phyloP scores from a whole-genome alignment of 768 basidiomycete genomes.

The Leccinum longicurvipes region DNA sequence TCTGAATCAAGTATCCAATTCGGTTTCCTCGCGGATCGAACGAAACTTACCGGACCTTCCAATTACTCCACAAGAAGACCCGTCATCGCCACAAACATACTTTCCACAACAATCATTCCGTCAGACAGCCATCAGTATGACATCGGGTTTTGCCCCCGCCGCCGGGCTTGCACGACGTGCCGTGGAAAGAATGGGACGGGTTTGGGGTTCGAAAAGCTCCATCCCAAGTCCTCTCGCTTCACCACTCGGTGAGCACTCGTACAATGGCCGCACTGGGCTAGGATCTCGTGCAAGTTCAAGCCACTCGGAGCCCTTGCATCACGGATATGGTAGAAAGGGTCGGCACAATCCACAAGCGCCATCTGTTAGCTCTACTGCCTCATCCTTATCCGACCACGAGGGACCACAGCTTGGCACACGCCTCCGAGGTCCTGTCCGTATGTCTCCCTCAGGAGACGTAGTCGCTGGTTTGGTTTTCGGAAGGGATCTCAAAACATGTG shows the following conservation, averaged over 20 bases:
- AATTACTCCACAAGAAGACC: constrained; percentile 13
- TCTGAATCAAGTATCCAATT: constrained; percentile 23
- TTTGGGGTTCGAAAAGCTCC: constrained; percentile 46
- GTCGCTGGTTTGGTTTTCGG: constrained; percentile 65
- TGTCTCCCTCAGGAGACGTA: constrained; percentile 31
- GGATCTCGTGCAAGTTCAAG: constrained; percentile 41
- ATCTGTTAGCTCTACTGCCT: constrained; percentile 51
- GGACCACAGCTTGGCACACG: constrained; percentile 53
- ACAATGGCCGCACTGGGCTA: constrained; percentile 32
- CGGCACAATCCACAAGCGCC: constrained; percentile 58
- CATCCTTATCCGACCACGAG: constrained; percentile 49
- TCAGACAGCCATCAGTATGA: constrained; percentile 73
- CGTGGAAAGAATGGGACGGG: constrained; percentile 72
- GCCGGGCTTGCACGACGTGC: constrained; percentile 75
- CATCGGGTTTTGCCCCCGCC: constrained; percentile 62
- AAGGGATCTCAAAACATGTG: constrained; percentile 51
- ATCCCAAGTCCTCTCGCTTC: constrained; percentile 43
- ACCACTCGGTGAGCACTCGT: constrained; percentile 41
- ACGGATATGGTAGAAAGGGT: constrained; percentile 33
- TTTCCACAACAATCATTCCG: constrained; percentile 39
- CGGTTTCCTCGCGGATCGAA: constrained; percentile 26
- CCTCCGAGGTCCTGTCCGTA: constrained; percentile 52
- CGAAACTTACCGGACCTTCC: constrained; percentile 32
- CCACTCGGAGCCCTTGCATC: constrained; percentile 29
- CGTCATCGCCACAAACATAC: constrained; percentile 3